These are phyloP conservation scores for Dactylellina parvicollis DNA, from an alignment of 2,329 filamentous ascomycete species.

Conservation along the genomic window DNA sequence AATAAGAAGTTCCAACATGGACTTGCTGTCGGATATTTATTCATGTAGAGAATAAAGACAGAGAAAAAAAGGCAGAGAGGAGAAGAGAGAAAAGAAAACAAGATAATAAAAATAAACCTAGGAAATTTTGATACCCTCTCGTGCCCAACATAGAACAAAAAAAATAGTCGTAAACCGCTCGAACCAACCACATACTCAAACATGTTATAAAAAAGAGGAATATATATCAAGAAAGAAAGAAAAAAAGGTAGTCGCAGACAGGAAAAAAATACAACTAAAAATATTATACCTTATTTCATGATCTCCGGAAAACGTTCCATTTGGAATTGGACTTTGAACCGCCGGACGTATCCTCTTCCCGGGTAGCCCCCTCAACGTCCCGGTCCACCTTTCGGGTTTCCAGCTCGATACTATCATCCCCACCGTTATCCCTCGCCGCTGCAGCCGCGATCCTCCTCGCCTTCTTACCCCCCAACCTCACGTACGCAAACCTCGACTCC, in stretches of 20 bases:
- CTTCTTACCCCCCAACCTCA: conserved; percentile 43
- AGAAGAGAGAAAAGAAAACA: neutral
- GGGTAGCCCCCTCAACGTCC: conserved; percentile 9
- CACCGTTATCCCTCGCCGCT: conserved; percentile 19
- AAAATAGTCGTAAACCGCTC: conserved; percentile 18
- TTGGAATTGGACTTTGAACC: too few relatives aligned
- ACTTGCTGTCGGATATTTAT: too few relatives aligned
- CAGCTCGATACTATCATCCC: conserved; percentile 35
- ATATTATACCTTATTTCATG: conserved; percentile 9
- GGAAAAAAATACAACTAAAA: conserved; percentile 10
- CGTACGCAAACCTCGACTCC: conserved; percentile 49
- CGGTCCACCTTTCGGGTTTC: conserved; percentile 16
- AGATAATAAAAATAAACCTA: neutral
- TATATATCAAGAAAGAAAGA: neutral
- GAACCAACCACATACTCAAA: neutral
- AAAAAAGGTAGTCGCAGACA: conserved; percentile 6
- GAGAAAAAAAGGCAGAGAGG: neutral
- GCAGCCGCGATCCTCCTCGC: conserved; percentile 26
- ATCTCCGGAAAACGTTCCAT: conserved; percentile 37
- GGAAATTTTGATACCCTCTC: conserved; percentile 1
- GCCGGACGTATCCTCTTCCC: conserved; percentile 5
- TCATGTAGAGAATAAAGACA: neutral
- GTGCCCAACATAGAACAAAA: neutral
- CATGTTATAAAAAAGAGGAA: neutral
- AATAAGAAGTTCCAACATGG: too few relatives aligned